Evolutionary conservation across 768 basidiomycete species (phyloP), one percentile per base, ranked within the genome.

Genomic region (Tricholoma sp.): DNA sequence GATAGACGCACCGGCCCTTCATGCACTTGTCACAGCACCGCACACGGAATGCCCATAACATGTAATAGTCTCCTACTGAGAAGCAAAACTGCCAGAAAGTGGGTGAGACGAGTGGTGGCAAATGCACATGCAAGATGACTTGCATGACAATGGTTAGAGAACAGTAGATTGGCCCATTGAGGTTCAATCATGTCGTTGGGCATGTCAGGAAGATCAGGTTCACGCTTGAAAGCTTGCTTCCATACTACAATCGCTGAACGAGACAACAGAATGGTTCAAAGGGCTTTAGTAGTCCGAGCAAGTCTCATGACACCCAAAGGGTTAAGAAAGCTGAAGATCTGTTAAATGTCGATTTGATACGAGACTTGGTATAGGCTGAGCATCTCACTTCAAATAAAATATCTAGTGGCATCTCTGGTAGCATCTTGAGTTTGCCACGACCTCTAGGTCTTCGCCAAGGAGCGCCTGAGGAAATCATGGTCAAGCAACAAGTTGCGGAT

Each of bases 301-400:
- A 79, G 66, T 31, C 59, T 67, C 18, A 80, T 59, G 18, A 79
- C 66, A 60, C 77, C 75, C 2, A 63, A 20, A 4, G 76, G 72
- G 18, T 61, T 59, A 31, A 78, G 56, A 47, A 65, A 66, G 49
- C 66, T 61, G 49, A 76, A 72, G 29, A 77, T 72, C 77, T 78
- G 55, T n/a, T 1, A n/a, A 20, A 28, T 45, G 32, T 3, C 12
- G 41, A 33, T 32, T 20, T n/a, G 11, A 44, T 12, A 44, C 28
- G 13, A 12, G 29, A 12, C 20, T n/a, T 9, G n/a, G 39, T 56
- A 3, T 32, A 6, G 48, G 45, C 52, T 24, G 33, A 24, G 31
- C 7, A 41, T 48, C 59, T 36, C 17, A 69, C 66, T 62, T 68
- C 68, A 17, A 63, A 65, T 13, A 65, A 55, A 18, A 68, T 59